Evolutionary conservation across 2,329 filamentous ascomycete genomes (phyloP).

Genomic region (Dothideomycetes sp.): DNA sequence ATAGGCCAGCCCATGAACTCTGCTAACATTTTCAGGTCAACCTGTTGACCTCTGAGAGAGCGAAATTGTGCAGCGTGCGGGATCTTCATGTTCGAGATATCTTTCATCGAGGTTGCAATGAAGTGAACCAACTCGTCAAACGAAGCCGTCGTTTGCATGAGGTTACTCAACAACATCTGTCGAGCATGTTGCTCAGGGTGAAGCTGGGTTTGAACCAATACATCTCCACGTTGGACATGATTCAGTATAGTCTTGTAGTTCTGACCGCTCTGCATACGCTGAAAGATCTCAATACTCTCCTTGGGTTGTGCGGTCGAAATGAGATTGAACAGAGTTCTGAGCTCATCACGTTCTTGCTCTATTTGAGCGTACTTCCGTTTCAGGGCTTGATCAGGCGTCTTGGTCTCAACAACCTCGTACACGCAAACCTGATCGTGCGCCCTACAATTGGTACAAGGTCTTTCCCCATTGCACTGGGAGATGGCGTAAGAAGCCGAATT

Average conservation of each 20-base stretch:
- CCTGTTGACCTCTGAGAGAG: conserved; percentile 1
- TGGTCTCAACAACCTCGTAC: conserved; percentile 11
- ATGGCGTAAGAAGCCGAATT: too few species aligned
- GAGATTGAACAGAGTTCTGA: conserved; percentile 3
- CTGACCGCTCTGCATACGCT: conserved; percentile 13
- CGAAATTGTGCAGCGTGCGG: background rate
- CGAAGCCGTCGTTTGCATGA: conserved; percentile 15
- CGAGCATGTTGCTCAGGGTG: conserved; percentile 1
- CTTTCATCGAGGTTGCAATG: background rate
- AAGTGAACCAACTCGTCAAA: conserved; percentile 14
- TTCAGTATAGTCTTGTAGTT: conserved; percentile 11
- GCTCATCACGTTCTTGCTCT: conserved; percentile 8
- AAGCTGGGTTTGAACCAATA: background rate
- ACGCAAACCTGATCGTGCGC: conserved; percentile 7
- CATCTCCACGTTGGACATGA: conserved; percentile 2
- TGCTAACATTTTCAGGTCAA: background rate
- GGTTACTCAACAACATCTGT: conserved; percentile 9
- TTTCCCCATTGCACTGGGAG: conserved; percentile 8
- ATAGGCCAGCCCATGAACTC: background rate
- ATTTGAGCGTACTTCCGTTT: conserved; percentile 16
- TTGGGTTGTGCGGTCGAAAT: background rate
- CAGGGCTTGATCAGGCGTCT: conserved; percentile 13
- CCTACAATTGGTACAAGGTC: conserved; percentile 1
- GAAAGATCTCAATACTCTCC: conserved; percentile 9
- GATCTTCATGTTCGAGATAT: background rate